Base-by-base conservation (phyloP, 1,139 yeast species). In the Geotrichum siamense region DNA sequence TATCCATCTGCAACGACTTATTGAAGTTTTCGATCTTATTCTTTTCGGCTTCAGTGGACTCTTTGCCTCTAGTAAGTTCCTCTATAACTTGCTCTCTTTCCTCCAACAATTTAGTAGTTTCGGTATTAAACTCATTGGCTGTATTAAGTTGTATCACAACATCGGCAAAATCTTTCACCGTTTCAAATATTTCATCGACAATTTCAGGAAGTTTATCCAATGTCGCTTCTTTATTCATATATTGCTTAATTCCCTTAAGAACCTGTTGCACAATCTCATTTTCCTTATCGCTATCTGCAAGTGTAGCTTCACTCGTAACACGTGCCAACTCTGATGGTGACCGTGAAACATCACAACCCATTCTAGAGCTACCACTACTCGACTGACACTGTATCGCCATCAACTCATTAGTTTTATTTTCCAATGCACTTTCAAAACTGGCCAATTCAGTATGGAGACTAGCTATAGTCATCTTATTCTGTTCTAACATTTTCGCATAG, bases 391-490 rank as follows among this genome's bases (percentile, higher is more conserved):
- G n/a, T n/a, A n/a, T n/a, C n/a, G n/a, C n/a, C n/a, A n/a, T n/a
- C n/a, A 43, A 21, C 22, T 43, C 46, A 3, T 37, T 31, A 29
- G 15, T 25, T 22, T 43, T 43, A 8, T 42, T 30, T 22, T 38
- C 46, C 25, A 43, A 23, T 17, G 34, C 36, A n/a, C 31, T 31
- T 21, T 43, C 46, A 20, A 41, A 38, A 25, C 34, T 38, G 5
- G 42, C 27, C 9, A 32, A 29, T 2, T 29, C 37, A 2, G 28
- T 17, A 12, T 13, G 26, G 15, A 38, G 32, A 16, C 25, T 20
- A 13, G 36, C 32, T 2, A 42, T 13, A 17, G 31, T 41, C 31
- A 37, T 20, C 3, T 38, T 27, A 22, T 42, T 42, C 35, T 9
- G 9, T 4, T 16, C 12, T 5, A 16, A 4, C 4, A 16, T 21